These are phyloP conservation scores for Aspergillus transmontanensis DNA, from an alignment of 2,329 filamentous ascomycete species.

Conservation along the genomic window DNA sequence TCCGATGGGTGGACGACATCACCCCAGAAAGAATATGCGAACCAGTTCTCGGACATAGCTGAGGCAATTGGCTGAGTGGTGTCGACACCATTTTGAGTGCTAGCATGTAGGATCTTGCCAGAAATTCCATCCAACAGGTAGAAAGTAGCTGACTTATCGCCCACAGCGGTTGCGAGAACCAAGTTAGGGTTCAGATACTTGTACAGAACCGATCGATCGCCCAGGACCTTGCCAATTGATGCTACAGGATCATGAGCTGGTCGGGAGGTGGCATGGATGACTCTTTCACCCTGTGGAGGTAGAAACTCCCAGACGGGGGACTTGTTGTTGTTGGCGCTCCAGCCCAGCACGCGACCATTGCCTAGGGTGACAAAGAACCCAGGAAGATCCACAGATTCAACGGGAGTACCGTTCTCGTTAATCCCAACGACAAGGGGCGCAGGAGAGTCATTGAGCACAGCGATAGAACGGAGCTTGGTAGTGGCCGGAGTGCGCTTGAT, in stretches of 20 bases:
- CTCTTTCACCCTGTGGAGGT: conserved; percentile 65
- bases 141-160: conserved; percentile 66
- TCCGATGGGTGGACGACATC: conserved; percentile 50
- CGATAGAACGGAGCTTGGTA: conserved; percentile 34
- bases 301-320: conserved; percentile 71
- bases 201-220: conserved; percentile 90
- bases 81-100: conserved; percentile 73
- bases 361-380: conserved; percentile 46
- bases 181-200: conserved; percentile 94
- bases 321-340: conserved; percentile 41
- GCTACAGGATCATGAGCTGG: conserved; percentile 83
- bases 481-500: conserved; percentile 33
- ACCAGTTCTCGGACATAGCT: conserved; percentile 91
- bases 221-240: conserved; percentile 91
- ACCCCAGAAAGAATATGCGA: conserved; percentile 76
- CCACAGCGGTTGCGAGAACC: conserved; percentile 71
- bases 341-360: conserved; percentile 47
- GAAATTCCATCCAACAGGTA: conserved; percentile 86
- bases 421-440: conserved; percentile 34
- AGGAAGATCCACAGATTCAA: conserved; percentile 32
- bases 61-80: conserved; percentile 72
- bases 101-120: conserved; percentile 74
- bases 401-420: conserved; percentile 38
- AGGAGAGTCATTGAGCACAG: conserved; percentile 29
- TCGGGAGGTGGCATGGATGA: conserved; percentile 68